A percentile compares a stretch with the other conserved stretches of the same genome.
Evolutionary conservation across 441 rosid genomes (phyloP).

Genomic region (Gossypium gossypioides): DNA sequence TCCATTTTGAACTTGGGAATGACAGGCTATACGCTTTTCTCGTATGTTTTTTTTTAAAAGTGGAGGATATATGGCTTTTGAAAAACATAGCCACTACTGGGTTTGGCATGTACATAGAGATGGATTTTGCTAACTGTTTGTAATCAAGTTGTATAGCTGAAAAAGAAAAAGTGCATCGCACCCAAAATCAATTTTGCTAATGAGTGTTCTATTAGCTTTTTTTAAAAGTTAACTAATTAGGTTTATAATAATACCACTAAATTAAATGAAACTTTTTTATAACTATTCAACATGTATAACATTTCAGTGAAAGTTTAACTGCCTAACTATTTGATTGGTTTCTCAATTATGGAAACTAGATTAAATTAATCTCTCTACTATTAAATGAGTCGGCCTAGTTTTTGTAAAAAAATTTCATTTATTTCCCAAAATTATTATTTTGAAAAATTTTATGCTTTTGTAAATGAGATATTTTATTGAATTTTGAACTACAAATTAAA

Average conservation of each 20-base stretch:
- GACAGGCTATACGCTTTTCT: constrained; percentile 5
- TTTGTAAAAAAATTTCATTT: no score
- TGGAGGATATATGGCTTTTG: constrained; percentile 22
- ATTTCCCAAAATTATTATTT: no score
- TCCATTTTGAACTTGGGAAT: constrained; percentile 3
- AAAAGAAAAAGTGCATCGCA: constrained; percentile 11
- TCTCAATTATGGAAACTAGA: no score
- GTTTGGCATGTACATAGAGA: constrained; percentile 33
- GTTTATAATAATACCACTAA: neutral
- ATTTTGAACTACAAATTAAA: no score
- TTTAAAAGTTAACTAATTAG: neutral
- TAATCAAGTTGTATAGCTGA: constrained; percentile 29
- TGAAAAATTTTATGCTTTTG: no score
- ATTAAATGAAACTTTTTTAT: neutral
- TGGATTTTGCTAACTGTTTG: constrained; percentile 26
- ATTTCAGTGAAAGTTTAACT: neutral
- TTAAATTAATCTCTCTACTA: no score
- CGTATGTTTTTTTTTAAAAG: constrained; percentile 13
- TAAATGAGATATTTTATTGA: no score
- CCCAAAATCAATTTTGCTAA: neutral
- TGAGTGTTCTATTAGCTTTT: neutral
- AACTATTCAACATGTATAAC: neutral
- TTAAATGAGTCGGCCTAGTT: no score
- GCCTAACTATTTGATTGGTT: no score
- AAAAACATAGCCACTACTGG: constrained; percentile 11